These are phyloP conservation scores for Iberis pinnata DNA, from an alignment of 345 rosid genomes.

Conservation along the genomic window DNA sequence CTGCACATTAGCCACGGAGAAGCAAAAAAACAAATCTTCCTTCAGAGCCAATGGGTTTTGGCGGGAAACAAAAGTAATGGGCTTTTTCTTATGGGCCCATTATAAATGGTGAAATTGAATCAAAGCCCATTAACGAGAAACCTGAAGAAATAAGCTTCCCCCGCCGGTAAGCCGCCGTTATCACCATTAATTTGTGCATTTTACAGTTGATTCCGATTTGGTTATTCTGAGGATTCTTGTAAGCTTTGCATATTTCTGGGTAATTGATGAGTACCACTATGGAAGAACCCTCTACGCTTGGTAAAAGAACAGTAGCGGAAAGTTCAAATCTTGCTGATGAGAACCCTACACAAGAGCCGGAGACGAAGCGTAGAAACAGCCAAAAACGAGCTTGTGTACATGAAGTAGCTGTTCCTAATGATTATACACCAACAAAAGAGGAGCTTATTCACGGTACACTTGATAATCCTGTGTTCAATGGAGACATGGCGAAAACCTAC, in stretches of 20 bases:
- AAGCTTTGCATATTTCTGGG: not conserved
- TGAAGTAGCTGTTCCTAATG: slow-evolving; percentile 85
- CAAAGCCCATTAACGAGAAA: too few relatives aligned
- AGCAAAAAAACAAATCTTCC: not conserved
- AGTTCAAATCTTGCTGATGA: slow-evolving; percentile 28
- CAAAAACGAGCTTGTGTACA: slow-evolving; percentile 69
- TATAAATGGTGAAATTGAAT: too few relatives aligned
- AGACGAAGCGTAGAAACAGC: slow-evolving; percentile 42
- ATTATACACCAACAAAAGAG: slow-evolving; percentile 46
- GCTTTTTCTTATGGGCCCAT: slow-evolving; percentile 6
- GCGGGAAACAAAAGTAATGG: slow-evolving; percentile 24
- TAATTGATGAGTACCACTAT: slow-evolving; percentile 21
- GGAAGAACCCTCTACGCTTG: slow-evolving; percentile 33
- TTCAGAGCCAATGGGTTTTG: slow-evolving; percentile 1
- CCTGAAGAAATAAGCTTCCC: not conserved
- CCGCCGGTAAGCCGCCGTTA: slow-evolving; percentile 17
- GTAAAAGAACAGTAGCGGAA: slow-evolving; percentile 53
- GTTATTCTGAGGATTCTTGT: slow-evolving; percentile 5
- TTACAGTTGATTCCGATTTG: not conserved
- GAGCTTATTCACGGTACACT: slow-evolving; percentile 62
- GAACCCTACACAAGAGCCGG: slow-evolving; percentile 34
- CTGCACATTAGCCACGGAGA: not conserved
- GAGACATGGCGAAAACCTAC: slow-evolving; percentile 78
- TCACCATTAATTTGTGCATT: not conserved
- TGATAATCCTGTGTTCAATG: slow-evolving; percentile 58